These are phyloP conservation scores for Bromus sterilis DNA, from an alignment of 176 grass and related monocot genomes.

Conservation along the genomic window DNA sequence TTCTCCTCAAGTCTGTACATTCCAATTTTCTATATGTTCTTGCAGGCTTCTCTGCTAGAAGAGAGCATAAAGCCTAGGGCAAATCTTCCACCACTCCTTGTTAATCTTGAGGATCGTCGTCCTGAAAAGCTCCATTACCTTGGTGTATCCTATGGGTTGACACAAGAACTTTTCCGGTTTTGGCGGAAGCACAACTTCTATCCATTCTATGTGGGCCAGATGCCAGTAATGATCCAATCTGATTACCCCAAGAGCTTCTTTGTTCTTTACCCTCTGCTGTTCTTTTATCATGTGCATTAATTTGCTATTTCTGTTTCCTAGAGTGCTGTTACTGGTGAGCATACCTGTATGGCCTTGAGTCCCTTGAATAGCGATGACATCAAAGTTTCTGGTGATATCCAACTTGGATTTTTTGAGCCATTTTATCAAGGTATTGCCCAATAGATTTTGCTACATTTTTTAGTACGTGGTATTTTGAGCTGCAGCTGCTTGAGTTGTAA, in stretches of 20 bases:
- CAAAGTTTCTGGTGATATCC: constrained; percentile 31
- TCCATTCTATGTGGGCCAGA: constrained; percentile 91
- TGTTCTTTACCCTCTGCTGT: constrained; percentile 9
- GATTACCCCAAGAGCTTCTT: constrained; percentile 4
- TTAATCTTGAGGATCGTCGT: constrained; percentile 50
- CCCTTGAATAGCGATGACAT: constrained; percentile 69
- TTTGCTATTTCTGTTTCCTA: constrained; percentile 30
- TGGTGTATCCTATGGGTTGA: constrained; percentile 92
- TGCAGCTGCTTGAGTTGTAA: not conserved
- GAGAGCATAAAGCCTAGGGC: constrained; percentile 73
- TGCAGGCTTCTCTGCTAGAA: constrained; percentile 86
- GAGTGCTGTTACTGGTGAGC: constrained; percentile 97
- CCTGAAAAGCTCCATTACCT: constrained; percentile 90
- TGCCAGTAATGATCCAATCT: constrained; percentile 58
- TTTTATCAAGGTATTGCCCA: constrained; percentile 64
- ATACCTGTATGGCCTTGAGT: constrained; percentile 92
- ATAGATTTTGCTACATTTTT: not conserved
- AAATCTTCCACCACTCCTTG: constrained; percentile 81
- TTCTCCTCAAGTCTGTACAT: not conserved
- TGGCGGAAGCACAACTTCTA: constrained; percentile 85
- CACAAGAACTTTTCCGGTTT: constrained; percentile 81
- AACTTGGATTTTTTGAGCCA: constrained; percentile 76
- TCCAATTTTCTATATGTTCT: constrained; percentile 4
- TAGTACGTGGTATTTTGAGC: not conserved
- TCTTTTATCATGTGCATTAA: not conserved